Evolutionary conservation across 805 yeast species (phyloP).

Genomic region (Candida nonsorbophila): DNA sequence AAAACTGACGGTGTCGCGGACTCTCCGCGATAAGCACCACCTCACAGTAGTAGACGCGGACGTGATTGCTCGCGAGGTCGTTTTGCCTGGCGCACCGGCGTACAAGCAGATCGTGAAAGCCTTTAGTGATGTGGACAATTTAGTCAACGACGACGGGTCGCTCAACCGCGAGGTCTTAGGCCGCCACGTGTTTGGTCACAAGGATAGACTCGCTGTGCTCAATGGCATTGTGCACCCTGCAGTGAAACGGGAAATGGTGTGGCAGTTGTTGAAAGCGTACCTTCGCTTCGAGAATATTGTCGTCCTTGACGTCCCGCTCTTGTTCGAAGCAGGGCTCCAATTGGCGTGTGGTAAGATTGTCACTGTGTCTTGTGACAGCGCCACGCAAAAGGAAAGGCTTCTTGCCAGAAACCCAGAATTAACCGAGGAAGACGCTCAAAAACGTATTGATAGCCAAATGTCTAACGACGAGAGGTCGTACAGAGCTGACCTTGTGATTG

Average conservation of each 20-base stretch:
- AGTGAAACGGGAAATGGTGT: slow-evolving; percentile 61
- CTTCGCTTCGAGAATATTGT: slow-evolving; percentile 54
- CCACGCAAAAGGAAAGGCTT: slow-evolving; percentile 60
- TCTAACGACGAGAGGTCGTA: slow-evolving; percentile 49
- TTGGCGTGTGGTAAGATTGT: slow-evolving; percentile 64
- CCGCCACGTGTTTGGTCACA: slow-evolving; percentile 66
- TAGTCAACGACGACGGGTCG: slow-evolving; percentile 35
- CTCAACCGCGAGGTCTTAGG: slow-evolving; percentile 78
- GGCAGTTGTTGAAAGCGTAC: slow-evolving; percentile 55
- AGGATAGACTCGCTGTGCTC: slow-evolving; percentile 49
- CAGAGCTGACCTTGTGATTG: slow-evolving; percentile 62
- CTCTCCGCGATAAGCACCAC: slow-evolving; percentile 45
- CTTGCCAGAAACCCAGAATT: slow-evolving; percentile 63
- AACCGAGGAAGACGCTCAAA: slow-evolving; percentile 57
- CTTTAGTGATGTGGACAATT: slow-evolving; percentile 54
- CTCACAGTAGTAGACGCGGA: slow-evolving; percentile 85
- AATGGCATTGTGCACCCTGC: slow-evolving; percentile 87
- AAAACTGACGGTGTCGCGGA: slow-evolving; percentile 78
- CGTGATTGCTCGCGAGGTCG: slow-evolving; percentile 77
- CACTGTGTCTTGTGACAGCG: slow-evolving; percentile 58
- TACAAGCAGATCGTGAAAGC: slow-evolving; percentile 58
- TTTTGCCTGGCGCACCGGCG: slow-evolving; percentile 72
- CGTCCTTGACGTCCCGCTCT: slow-evolving; percentile 81
- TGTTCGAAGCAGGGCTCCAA: slow-evolving; percentile 77
- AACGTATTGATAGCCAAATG: slow-evolving; percentile 78